Evolutionary conservation across 192 early-diverging fungal genomes (phyloP), one percentile per base, ranked within the genome.

Genomic region (Pecoramyces ruminantium): DNA sequence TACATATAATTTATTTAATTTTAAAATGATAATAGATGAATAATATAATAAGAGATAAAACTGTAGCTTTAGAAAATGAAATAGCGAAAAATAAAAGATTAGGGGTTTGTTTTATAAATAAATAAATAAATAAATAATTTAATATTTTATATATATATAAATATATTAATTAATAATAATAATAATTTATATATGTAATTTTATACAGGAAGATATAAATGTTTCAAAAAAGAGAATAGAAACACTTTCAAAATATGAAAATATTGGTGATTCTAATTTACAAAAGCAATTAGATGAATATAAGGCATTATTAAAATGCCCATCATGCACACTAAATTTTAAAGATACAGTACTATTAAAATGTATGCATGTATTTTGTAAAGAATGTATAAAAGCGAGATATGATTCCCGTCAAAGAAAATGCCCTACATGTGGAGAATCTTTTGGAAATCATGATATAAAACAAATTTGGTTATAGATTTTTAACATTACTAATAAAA

Each of bases 321-420:
- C 92, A 28, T 92, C 94, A 77, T 98, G 97, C 86, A 90, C 90
- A 81, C 92, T 86, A 29, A 89, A 94, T 77, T 96, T 97, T 87
- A 95, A 95, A 83, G 91, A 89, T 34, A 94, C 94, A 83, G 87
- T 93, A 5, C 85, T 98, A 16, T 34, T 89, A 78, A 90, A 93
- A 38, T 98, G 97, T 85, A 97, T 97, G 96, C 97, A 98, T 82
- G 93, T 93, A 18, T 98, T 98, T 88, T 98, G 97, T 83, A 86
- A 84, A 77, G 86, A 90, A 81, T 98, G 97, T 83, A 93, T 97
- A 81, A 94, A 97, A 81, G 90, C 92, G 30, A 89, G 92, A 79
- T 87, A 92, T 81, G 93, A 94, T 77, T 95, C 94, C 0, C 91
- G 97, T 12, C 96, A 97, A 86, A 96, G 81, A 78, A 81, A 81